Conservation (phyloP, 2,329 filamentous ascomycete species). For the Alternaria longipes region DNA sequence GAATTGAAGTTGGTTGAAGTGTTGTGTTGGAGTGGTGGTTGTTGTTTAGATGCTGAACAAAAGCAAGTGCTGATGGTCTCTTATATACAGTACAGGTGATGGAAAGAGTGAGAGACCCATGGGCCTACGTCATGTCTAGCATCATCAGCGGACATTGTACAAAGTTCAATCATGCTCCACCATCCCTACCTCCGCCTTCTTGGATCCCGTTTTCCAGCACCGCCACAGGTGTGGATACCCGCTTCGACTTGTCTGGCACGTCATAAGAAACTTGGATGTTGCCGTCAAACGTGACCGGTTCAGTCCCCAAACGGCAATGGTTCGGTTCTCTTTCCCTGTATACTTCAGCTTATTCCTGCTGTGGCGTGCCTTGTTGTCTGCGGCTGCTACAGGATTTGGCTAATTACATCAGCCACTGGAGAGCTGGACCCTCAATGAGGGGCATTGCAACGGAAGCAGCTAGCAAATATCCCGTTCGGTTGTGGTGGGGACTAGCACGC, state of each 20-base stretch:
- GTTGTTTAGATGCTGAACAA: slow-evolving; percentile 18
- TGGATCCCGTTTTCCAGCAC: slow-evolving; percentile 19
- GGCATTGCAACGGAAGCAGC: slow-evolving; percentile 15
- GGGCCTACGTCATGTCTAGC: slow-evolving; percentile 35
- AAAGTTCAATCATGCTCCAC: slow-evolving; percentile 15
- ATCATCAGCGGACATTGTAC: slow-evolving; percentile 31
- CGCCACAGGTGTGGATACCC: slow-evolving; percentile 21
- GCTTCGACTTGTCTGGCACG: slow-evolving; percentile 14
- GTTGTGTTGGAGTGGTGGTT: neutral
- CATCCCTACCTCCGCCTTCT: slow-evolving; percentile 29
- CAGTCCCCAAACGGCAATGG: slow-evolving; percentile 10
- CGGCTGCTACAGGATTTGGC: slow-evolving; percentile 28
- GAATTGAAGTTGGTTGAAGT: slow-evolving; percentile 4
- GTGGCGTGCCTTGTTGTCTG: slow-evolving; percentile 15
- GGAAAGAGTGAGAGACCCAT: slow-evolving; percentile 22
- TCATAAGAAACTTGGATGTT: slow-evolving; percentile 19
- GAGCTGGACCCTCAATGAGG: slow-evolving; percentile 11
- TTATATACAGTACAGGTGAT: slow-evolving; percentile 24
- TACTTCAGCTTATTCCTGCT: slow-evolving; percentile 12
- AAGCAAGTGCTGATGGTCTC: slow-evolving; percentile 17
- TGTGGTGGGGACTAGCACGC: slow-evolving; percentile 27
- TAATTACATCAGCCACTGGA: slow-evolving; percentile 20
- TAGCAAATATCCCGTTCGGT: slow-evolving; percentile 16
- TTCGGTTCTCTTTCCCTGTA: slow-evolving; percentile 13
- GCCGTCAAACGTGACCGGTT: slow-evolving; percentile 1